A percentile compares a stretch with the other conserved stretches of the same genome.
Conservation (phyloP, 495 filamentous ascomycete species). For the Ramalina intermedia region DNA sequence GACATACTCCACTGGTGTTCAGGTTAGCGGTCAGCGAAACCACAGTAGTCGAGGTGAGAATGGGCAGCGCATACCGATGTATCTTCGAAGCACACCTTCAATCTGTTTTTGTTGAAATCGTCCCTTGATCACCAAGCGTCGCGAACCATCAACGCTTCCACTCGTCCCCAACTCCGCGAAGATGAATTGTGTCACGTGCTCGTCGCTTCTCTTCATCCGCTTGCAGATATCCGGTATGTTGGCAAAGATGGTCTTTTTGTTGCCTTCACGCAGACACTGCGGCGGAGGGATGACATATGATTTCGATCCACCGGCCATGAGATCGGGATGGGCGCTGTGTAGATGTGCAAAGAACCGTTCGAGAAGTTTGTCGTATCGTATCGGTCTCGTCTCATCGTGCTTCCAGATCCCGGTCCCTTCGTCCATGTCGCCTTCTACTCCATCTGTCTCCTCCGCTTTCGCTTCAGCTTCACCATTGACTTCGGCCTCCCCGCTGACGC, state of each 20-base stretch:
- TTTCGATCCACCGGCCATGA: slow-evolving; percentile 71
- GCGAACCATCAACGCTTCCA: slow-evolving; percentile 81
- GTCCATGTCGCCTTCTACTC: slow-evolving; percentile 61
- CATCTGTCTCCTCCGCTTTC: slow-evolving; percentile 33
- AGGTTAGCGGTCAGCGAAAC: slow-evolving; percentile 13
- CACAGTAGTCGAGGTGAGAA: slow-evolving; percentile 3
- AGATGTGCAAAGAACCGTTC: slow-evolving; percentile 84
- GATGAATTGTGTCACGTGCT: slow-evolving; percentile 91
- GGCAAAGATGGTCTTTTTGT: slow-evolving; percentile 99
- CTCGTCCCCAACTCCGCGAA: slow-evolving; percentile 97
- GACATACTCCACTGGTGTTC: slow-evolving; percentile 72
- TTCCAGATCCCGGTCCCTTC: slow-evolving; percentile 90
- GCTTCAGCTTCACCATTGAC: slow-evolving; percentile 30
- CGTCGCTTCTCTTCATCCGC: slow-evolving; percentile 92
- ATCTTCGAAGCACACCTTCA: slow-evolving; percentile 85
- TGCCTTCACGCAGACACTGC: slow-evolving; percentile 98
- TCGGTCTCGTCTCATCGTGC: slow-evolving; percentile 58
- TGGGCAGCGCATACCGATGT: slow-evolving; percentile 56
- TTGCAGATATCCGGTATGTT: slow-evolving; percentile 89
- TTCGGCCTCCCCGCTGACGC: slow-evolving; percentile 36
- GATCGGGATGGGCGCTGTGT: slow-evolving; percentile 84
- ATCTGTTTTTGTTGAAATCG: slow-evolving; percentile 98
- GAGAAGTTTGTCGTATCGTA: slow-evolving; percentile 75
- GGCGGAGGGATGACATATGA: slow-evolving; percentile 98
- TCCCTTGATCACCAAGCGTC: slow-evolving; percentile 94